These are phyloP conservation scores for Diutina siamensis DNA, from an alignment of 1,139 yeast species.

Conservation along the genomic window DNA sequence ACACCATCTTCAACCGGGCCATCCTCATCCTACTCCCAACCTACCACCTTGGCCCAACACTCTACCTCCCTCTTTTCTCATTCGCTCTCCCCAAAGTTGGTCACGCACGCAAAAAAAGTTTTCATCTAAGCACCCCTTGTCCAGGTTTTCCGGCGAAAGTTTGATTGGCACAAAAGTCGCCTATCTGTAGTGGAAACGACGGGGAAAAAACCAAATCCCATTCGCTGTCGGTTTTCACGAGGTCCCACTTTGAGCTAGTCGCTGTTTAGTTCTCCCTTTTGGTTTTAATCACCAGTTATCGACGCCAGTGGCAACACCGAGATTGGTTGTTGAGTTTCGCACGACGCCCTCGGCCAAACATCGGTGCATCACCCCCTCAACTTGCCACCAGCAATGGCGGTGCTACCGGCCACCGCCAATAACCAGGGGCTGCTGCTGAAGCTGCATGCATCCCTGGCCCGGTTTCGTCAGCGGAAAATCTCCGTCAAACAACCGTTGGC, in stretches of 20 bases:
- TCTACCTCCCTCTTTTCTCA: too few species aligned
- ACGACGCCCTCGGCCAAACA: neutral
- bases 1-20: too few species aligned
- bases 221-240: neutral
- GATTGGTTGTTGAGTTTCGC: neutral
- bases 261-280: neutral
- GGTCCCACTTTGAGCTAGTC: neutral
- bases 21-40: too few species aligned
- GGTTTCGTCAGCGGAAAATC: constrained; percentile 85
- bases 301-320: neutral
- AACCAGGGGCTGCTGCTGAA: neutral
- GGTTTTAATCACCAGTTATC: neutral
- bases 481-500: constrained; percentile 84
- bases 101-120: constrained; percentile 1
- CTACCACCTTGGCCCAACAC: too few species aligned
- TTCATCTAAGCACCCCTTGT: neutral
- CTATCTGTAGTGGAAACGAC: neutral
- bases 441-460: constrained; percentile 21
- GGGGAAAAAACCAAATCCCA: neutral
- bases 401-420: constrained; percentile 2
- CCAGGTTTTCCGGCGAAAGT: neutral
- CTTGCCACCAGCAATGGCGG: constrained; percentile 1
- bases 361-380: neutral
- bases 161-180: neutral
- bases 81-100: too few species aligned